Conservation (phyloP, 352 stramenopile species). For the Thalassiosira allenii region DNA sequence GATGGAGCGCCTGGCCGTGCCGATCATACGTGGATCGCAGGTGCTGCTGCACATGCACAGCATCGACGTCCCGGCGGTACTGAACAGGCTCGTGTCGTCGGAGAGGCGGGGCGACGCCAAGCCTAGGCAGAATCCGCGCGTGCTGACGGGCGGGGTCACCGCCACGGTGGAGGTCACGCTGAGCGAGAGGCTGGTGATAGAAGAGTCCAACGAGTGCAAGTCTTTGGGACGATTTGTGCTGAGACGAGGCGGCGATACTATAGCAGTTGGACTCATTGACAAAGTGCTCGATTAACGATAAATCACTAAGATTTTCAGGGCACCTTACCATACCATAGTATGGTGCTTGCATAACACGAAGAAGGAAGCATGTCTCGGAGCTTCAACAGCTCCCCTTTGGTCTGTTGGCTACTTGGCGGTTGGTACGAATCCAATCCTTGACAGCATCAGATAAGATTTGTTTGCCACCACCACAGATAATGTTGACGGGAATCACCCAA, state of each 20-base stretch:
- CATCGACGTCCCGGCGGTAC: conserved; percentile 81
- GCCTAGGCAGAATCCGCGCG: conserved; percentile 60
- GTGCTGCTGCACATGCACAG: conserved; percentile 87
- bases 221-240: conserved; percentile 86
- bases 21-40: conserved; percentile 85
- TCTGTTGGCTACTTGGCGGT: conserved; percentile 2
- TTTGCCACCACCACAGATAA: conserved; percentile 23
- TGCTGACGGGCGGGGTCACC: conserved; percentile 63
- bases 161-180: conserved; percentile 84
- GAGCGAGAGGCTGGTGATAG: conserved; percentile 75
- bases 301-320: no score
- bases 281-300: conserved; percentile 56
- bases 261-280: conserved; percentile 86
- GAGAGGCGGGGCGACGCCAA: conserved; percentile 47
- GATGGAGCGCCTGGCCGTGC: conserved; percentile 77
- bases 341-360: no score
- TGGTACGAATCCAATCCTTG: conserved; percentile 23
- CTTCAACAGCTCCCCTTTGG: not conserved
- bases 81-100: conserved; percentile 71
- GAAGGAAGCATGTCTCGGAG: no score
- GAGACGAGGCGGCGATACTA: conserved; percentile 81
- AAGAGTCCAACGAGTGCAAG: conserved; percentile 83
- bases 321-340: no score
- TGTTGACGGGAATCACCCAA: conserved; percentile 16
- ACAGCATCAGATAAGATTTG: conserved; percentile 6